Evolutionary conservation across 2,329 filamentous ascomycete genomes (phyloP), one percentile per base, ranked within the genome.

Genomic region (Epichloe scottii): DNA sequence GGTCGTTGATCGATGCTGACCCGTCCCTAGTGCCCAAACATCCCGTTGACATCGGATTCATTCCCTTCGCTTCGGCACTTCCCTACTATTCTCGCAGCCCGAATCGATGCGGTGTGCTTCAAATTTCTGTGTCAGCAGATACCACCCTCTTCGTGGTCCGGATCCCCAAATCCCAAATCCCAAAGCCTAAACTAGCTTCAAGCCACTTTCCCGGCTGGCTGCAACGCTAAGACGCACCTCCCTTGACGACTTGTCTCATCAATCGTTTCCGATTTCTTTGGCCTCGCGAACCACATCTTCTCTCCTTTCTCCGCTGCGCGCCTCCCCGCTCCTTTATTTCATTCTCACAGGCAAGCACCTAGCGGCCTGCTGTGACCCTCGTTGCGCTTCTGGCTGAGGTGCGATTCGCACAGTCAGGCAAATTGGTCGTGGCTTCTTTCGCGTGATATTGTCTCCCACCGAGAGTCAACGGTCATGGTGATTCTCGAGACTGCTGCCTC

Each of bases 401-500:
- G 23, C 48, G n/a, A 39, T 44, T 19, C 33, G 21, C 19, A 21
- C 12, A 50, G 21, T 19, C 19, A 33, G n/a, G 34, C 11, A 21
- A 17, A 14, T 12, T 19, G 2, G 3, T 21, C 34, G 15, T 45
- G 21, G 17, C 5, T 41, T 35, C 14, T 37, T 21, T 38, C 21
- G 33, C 17, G 7, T 30, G 15, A 38, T 15, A 37, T 15, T 14
- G 21, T 10, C 15, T 8, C 19, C 17, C 26, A 34, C 41, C 7
- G 26, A 26, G 8, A 26, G 26, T 45, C 30, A 44, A 15, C 41
- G 6, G 42, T 35, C 50, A 59, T 59, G 58, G 56, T 56, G 44
- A 55, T 59, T 23, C 55, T 58, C 40, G 50, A 55, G 53, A 51
- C 52, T 4, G 30, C 51, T 33, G 55, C 49, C 52, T 45, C 51